Percentiles rank a stretch among this genome's conserved stretches.
These are phyloP conservation scores for Botrytis sinoallii DNA, from an alignment of 2,329 filamentous ascomycete species.

Conservation along the genomic window DNA sequence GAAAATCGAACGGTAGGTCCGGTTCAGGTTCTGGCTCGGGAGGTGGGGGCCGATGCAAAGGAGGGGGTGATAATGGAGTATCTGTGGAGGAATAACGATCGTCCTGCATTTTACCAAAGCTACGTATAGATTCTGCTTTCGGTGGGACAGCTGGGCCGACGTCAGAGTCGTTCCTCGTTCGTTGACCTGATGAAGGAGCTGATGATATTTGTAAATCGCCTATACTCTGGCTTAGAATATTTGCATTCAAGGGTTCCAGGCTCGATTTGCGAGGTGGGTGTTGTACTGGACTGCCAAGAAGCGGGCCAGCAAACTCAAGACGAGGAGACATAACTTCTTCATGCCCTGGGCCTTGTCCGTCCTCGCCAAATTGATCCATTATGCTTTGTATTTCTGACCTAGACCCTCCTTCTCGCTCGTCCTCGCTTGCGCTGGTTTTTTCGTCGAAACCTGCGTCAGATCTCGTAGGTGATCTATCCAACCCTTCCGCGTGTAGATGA, in stretches of 20 bases:
- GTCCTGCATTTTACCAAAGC: conserved; percentile 38
- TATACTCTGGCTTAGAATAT: conserved; percentile 30
- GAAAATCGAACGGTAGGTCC: conserved; percentile 90
- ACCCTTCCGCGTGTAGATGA: conserved; percentile 39
- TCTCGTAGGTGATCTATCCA: conserved; percentile 49
- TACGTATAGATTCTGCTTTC: conserved; percentile 37
- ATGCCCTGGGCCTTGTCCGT: conserved; percentile 65
- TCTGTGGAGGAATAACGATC: conserved; percentile 45
- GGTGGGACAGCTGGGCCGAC: conserved; percentile 43
- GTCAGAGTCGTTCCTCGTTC: conserved; percentile 32
- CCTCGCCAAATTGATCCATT: conserved; percentile 90
- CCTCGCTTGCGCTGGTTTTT: conserved; percentile 55
- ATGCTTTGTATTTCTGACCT: conserved; percentile 91
- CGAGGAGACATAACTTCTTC: conserved; percentile 92
- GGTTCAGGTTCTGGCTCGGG: conserved; percentile 78
- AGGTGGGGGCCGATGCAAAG: conserved; percentile 60
- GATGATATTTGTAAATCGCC: conserved; percentile 35
- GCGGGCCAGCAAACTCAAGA: conserved; percentile 76
- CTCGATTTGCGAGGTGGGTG: conserved; percentile 86
- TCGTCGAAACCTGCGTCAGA: conserved; percentile 58
- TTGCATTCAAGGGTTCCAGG: conserved; percentile 62
- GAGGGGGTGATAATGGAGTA: conserved; percentile 45
- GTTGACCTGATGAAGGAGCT: conserved; percentile 18
- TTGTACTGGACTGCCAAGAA: conserved; percentile 61
- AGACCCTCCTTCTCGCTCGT: conserved; percentile 65